Percentiles rank a stretch among this genome's conserved stretches.
phyloP scores from a whole-genome alignment of 345 rosid genomes.

The Kernera saxatilis region DNA sequence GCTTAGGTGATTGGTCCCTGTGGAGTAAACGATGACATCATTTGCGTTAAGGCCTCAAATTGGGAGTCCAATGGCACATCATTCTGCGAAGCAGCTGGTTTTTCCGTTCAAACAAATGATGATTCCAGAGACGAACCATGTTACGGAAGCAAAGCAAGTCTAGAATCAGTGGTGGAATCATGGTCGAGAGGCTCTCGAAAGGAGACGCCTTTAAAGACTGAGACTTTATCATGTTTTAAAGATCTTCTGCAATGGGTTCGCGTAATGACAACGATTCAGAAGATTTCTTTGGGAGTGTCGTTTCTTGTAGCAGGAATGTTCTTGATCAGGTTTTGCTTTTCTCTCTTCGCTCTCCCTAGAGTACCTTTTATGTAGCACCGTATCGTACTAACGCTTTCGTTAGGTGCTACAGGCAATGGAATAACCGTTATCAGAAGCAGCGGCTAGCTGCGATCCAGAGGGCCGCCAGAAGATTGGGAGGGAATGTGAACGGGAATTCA shows the following conservation, averaged over 20 bases:
- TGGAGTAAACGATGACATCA: constrained; percentile 54
- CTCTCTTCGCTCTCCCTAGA: not conserved
- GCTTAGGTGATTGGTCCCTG: constrained; percentile 47
- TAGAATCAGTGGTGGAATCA: constrained; percentile 73
- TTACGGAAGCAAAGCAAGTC: constrained; percentile 77
- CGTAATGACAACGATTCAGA: constrained; percentile 33
- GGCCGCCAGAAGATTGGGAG: constrained; percentile 55
- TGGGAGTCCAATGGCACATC: constrained; percentile 87
- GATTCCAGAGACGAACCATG: constrained; percentile 49
- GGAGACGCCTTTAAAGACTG: constrained; percentile 19
- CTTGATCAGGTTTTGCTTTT: constrained; percentile 43
- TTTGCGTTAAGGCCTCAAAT: constrained; percentile 77
- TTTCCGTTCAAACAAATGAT: constrained; percentile 44
- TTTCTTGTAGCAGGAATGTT: constrained; percentile 67
- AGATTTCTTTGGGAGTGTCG: constrained; percentile 74
- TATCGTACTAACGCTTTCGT: not conserved
- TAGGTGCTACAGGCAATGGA: constrained; percentile 15
- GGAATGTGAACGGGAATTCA: constrained; percentile 33
- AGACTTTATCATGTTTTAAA: constrained; percentile 31
- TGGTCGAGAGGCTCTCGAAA: constrained; percentile 40
- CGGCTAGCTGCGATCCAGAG: constrained; percentile 38
- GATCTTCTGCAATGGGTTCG: constrained; percentile 36
- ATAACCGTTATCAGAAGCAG: constrained; percentile 24
- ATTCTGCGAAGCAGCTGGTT: constrained; percentile 81
- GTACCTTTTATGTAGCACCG: not conserved